These are phyloP conservation scores for Penicillium salamii DNA, from an alignment of 495 filamentous ascomycete species.

Conservation along the genomic window DNA sequence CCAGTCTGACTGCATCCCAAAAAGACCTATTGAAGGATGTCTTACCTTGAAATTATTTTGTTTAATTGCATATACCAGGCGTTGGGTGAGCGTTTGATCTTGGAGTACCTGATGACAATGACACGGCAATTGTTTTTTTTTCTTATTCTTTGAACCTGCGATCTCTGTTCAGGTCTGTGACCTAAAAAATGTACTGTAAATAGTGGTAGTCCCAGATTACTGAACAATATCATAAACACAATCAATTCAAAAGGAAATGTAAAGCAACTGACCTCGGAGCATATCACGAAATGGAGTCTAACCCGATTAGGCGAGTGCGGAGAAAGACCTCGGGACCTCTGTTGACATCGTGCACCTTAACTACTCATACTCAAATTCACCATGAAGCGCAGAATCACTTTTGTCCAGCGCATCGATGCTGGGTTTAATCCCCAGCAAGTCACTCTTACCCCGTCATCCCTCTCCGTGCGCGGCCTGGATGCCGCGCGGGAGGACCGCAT, in stretches of 20 bases:
- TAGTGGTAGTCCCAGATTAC: too few relatives aligned
- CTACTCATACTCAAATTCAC: background rate
- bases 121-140: background rate
- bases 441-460: constrained; percentile 41
- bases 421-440: constrained; percentile 60
- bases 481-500: constrained; percentile 78
- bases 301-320: constrained; percentile 24
- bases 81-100: constrained; percentile 24
- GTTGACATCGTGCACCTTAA: constrained; percentile 1
- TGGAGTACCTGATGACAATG: constrained; percentile 17
- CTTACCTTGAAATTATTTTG: constrained; percentile 40
- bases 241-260: too few relatives aligned
- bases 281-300: too few relatives aligned
- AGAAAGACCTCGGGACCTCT: constrained; percentile 17
- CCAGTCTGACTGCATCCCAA: constrained; percentile 66
- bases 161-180: too few relatives aligned
- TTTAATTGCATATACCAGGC: constrained; percentile 29
- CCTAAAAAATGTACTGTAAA: too few relatives aligned
- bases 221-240: too few relatives aligned
- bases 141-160: too few relatives aligned
- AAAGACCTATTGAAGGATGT: constrained; percentile 78
- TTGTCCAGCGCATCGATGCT: constrained; percentile 60
- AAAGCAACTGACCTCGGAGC: too few relatives aligned
- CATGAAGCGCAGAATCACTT: constrained; percentile 89
- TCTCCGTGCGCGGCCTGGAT: constrained; percentile 51